Percentiles rank a stretch among this genome's conserved stretches.
Evolutionary conservation across 1,284 basidiomycete genomes (phyloP).

Genomic region (Ceratobasidium sp.): DNA sequence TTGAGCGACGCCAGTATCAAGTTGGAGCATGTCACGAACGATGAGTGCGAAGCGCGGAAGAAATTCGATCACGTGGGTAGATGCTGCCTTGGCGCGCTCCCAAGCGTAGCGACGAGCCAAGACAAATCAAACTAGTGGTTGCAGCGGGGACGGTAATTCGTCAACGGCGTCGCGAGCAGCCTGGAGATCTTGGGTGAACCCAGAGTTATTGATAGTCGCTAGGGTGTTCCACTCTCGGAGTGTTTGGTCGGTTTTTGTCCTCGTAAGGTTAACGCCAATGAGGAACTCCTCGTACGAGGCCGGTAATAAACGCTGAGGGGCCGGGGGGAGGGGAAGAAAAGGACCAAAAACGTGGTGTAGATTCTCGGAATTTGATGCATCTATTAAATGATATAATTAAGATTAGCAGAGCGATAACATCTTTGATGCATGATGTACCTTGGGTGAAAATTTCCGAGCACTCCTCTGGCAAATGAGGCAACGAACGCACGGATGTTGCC

Average conservation of each 20-base stretch:
- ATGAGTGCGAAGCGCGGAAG: not conserved
- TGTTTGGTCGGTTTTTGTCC: not conserved
- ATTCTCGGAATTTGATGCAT: not conserved
- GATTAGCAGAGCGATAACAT: not conserved
- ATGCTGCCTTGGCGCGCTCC: not conserved
- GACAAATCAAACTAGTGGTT: not conserved
- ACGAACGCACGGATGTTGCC: not conserved
- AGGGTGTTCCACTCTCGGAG: not conserved
- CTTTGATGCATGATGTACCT: not conserved
- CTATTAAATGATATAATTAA: not conserved
- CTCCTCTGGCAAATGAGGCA: not conserved
- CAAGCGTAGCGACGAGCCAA: not conserved
- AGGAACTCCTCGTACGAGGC: not conserved
- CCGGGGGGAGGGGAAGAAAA: not conserved
- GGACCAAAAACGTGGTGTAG: not conserved
- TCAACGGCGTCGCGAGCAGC: not conserved
- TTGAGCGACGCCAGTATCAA: not conserved
- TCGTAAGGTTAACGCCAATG: not conserved
- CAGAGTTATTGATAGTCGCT: not conserved
- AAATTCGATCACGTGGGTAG: not conserved
- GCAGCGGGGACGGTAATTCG: not conserved
- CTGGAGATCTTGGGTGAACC: not conserved
- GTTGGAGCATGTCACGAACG: not conserved
- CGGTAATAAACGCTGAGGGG: not conserved
- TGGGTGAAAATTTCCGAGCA: not conserved